A percentile compares a stretch with the other conserved stretches of the same genome.
Conservation (phyloP, 352 stramenopile genomes). For the Phytophthora pseudosyringae region DNA sequence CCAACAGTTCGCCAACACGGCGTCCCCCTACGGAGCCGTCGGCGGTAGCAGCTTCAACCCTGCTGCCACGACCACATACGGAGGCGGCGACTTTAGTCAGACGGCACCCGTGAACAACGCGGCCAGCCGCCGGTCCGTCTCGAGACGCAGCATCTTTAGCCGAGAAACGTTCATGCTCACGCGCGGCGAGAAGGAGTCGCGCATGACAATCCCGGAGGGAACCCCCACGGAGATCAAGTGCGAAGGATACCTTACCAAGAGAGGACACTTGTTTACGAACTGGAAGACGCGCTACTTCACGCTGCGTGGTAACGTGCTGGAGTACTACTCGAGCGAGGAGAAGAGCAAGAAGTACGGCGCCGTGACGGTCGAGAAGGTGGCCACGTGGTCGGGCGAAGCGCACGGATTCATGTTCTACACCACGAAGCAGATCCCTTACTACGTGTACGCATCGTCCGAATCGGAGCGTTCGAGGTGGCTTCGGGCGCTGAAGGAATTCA, state of each 20-base stretch:
- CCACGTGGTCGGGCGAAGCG: constrained; percentile 82
- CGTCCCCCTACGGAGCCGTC: constrained; percentile 23
- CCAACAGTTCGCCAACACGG: constrained; percentile 39
- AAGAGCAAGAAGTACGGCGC: constrained; percentile 87
- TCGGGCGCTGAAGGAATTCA: constrained; percentile 84
- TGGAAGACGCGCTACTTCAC: constrained; percentile 93
- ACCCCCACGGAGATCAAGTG: constrained; percentile 68
- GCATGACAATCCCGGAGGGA: constrained; percentile 63
- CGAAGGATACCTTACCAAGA: constrained; percentile 88
- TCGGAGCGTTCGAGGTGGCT: constrained; percentile 80
- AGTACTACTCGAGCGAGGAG: constrained; percentile 87
- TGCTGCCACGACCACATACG: constrained; percentile 27
- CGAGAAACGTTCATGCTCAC: constrained; percentile 81
- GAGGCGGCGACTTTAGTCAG: constrained; percentile 40
- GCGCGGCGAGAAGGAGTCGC: constrained; percentile 71
- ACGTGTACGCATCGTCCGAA: constrained; percentile 88
- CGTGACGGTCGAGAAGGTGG: constrained; percentile 89
- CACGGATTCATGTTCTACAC: constrained; percentile 93
- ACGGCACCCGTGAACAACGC: constrained; percentile 36
- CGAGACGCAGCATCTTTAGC: constrained; percentile 78
- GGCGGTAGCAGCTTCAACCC: constrained; percentile 34
- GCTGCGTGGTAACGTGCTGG: constrained; percentile 78
- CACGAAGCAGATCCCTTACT: constrained; percentile 90
- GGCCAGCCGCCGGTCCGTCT: constrained; percentile 52
- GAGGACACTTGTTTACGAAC: constrained; percentile 90